Percentiles rank a stretch among this genome's conserved stretches.
Conservation (phyloP, 2,329 filamentous ascomycete species). For the Drechslerella stenobrocha region DNA sequence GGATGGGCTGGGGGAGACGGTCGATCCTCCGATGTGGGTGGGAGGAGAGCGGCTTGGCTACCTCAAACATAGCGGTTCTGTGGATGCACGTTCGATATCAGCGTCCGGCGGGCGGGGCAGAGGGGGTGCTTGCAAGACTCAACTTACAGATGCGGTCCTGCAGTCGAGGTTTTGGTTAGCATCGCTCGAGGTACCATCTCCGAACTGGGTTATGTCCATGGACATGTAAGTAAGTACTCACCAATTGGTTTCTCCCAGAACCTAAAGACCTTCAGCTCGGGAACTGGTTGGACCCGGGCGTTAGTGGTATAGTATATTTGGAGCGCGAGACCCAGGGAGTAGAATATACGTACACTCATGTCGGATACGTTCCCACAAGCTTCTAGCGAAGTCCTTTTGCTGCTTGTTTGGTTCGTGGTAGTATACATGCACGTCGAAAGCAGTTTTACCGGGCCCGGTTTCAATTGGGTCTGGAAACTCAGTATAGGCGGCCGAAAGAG, state of each 20-base stretch:
- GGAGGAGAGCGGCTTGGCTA: slow-evolving; percentile 1
- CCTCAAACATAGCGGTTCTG: slow-evolving; percentile 80
- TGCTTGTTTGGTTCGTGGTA: slow-evolving; percentile 63
- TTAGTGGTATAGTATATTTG: no score
- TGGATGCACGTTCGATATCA: neutral
- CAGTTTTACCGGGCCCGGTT: slow-evolving; percentile 66
- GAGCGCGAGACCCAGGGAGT: slow-evolving; percentile 3
- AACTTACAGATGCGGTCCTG: slow-evolving; percentile 42
- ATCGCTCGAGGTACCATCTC: no score
- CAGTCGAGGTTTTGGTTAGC: neutral
- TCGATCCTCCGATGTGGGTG: neutral
- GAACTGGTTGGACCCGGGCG: slow-evolving; percentile 62
- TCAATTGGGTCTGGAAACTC: slow-evolving; percentile 70
- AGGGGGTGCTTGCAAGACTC: no score
- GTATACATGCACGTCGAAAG: slow-evolving; percentile 87
- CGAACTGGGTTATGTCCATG: no score
- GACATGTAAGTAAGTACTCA: no score
- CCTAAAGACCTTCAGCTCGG: slow-evolving; percentile 78
- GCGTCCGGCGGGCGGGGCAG: neutral
- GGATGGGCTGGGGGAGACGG: neutral
- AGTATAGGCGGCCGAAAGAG: slow-evolving; percentile 70
- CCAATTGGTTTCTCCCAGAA: slow-evolving; percentile 78
- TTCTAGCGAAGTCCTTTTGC: slow-evolving; percentile 31
- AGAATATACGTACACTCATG: slow-evolving; percentile 22
- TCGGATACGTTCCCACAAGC: slow-evolving; percentile 34